Evolutionary conservation across 257 asterid genomes (phyloP), one percentile per base, ranked within the genome.

Genomic region (Orobanche coerulescens): DNA sequence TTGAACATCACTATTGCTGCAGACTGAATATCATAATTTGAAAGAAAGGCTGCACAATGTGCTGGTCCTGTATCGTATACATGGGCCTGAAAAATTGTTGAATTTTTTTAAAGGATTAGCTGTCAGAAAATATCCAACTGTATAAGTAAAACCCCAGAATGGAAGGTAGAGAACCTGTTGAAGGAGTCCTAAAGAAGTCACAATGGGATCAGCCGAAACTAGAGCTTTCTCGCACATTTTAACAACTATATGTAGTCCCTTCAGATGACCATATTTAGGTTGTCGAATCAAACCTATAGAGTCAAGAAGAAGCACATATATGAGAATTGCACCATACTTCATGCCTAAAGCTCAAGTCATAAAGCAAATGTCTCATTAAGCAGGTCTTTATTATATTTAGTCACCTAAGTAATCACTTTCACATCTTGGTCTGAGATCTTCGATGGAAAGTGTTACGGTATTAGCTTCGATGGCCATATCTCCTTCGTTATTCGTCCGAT

Each of bases 261-360:
- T 87, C 71, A 93, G 75, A 70, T 93, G 99, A 52, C 94, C 90
- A 57, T 84, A 80, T 73, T 93, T 93, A 26, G 99, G 99, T 64
- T 93, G 81, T 63, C 95, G 70, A 68, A 86, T 62, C 73, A 88
- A 64, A 68, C 96, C 96, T 88, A 58, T 46, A 26, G 57, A 61
- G 53, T 61, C 59, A 57, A 57, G 23, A 47, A 13, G 18, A 47
- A 16, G 3, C 12, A 47, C 5, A 16, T 4, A 5, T 47, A n/a
- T 47, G 18, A 24, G 60, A 66, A 53, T 54, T 42, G 37, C 67
- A 25, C 12, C 2, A 8, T 8, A 33, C 14, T 20, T 48, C 9
- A 16, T 23, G 53, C 20, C 26, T 8, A 50, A 37, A 48, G 66
- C 64, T 9, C 43, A 58, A 47, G 46, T 24, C 46, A 20, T 20